A percentile compares a stretch with the other conserved stretches of the same genome.
Conservation (phyloP, 352 stramenopile species). For the Blastocystis sp. region DNA sequence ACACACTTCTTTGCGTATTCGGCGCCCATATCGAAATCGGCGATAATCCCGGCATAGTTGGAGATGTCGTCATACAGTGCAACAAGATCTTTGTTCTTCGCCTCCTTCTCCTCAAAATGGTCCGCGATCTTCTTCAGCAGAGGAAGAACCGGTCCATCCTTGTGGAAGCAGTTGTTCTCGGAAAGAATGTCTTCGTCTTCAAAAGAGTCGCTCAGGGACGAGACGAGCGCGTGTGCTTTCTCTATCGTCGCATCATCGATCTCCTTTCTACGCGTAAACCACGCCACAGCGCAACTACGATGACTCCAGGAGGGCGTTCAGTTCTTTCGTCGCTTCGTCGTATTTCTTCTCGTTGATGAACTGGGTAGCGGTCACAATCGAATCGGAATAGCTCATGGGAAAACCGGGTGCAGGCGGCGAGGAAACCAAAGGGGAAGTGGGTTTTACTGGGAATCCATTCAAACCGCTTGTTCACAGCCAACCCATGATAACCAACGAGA, state of each 20-base stretch:
- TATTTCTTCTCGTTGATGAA: neutral
- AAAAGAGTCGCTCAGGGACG: neutral
- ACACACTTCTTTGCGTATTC: constrained; percentile 6
- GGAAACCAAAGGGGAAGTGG: constrained; percentile 7
- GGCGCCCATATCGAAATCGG: constrained; percentile 22
- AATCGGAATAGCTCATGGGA: neutral
- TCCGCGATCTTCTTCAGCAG: neutral
- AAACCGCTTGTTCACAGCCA: no score
- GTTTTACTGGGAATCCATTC: no score
- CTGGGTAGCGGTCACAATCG: neutral
- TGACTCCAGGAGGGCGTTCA: neutral
- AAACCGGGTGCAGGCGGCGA: neutral
- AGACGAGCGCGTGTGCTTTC: neutral
- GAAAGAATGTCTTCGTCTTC: constrained; percentile 40
- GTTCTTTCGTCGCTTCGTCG: neutral
- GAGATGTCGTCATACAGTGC: constrained; percentile 6
- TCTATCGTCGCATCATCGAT: constrained; percentile 34
- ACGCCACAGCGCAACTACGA: neutral
- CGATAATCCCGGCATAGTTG: neutral
- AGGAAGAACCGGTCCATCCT: neutral
- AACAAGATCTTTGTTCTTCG: neutral
- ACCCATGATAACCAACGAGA: neutral
- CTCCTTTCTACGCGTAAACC: constrained; percentile 6
- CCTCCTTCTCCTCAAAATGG: constrained; percentile 21
- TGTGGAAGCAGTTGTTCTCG: neutral